Conservation (phyloP, 345 rosid genomes). For the Limnanthes douglasii region DNA sequence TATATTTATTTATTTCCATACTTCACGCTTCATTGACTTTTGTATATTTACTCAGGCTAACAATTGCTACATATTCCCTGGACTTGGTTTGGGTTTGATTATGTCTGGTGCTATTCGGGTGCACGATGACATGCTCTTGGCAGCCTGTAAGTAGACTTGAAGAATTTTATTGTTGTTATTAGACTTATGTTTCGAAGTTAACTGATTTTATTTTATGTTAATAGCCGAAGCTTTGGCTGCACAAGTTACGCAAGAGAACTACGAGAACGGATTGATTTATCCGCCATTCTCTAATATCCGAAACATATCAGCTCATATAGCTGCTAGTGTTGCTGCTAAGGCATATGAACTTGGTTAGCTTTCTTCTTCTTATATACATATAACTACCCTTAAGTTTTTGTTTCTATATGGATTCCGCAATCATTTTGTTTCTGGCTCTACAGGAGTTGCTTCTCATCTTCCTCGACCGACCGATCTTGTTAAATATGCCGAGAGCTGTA, state of each 20-base stretch:
- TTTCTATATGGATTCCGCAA: neutral
- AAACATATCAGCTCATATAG: constrained; percentile 77
- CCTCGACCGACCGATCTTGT: constrained; percentile 82
- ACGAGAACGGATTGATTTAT: constrained; percentile 63
- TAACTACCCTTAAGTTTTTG: neutral
- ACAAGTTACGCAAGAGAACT: constrained; percentile 57
- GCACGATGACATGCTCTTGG: constrained; percentile 92
- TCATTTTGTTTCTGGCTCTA: constrained; percentile 10
- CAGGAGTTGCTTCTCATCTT: constrained; percentile 83
- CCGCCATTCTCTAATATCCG: constrained; percentile 90
- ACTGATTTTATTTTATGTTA: neutral
- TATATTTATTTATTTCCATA: constrained; percentile 1
- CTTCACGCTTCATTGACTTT: neutral
- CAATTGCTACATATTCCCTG: constrained; percentile 95
- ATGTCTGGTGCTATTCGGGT: constrained; percentile 89
- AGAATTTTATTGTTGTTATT: neutral
- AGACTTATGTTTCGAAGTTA: neutral
- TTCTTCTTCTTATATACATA: neutral
- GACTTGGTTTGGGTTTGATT: constrained; percentile 88
- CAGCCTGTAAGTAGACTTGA: constrained; percentile 82
- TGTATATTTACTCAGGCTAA: no score
- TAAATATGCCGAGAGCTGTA: constrained; percentile 77
- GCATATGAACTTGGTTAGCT: constrained; percentile 84
- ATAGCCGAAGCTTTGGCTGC: constrained; percentile 92
- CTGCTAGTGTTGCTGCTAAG: constrained; percentile 82